Evolutionary conservation across 2,329 filamentous ascomycete genomes (phyloP).

Genomic region (Aspergillus cejpii): DNA sequence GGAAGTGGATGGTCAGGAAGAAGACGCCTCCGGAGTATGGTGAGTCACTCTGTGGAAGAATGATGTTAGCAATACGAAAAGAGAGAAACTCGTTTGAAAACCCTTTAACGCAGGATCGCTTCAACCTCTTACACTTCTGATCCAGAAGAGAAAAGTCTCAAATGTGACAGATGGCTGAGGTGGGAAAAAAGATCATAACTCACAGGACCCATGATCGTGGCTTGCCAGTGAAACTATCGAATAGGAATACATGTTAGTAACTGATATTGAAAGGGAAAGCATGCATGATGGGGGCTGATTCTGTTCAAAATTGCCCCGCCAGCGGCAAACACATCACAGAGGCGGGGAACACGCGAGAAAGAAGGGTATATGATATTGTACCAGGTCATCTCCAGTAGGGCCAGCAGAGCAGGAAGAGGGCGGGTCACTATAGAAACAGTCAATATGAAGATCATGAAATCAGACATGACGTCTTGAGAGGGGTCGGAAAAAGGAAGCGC

Average conservation of each 20-base stretch:
- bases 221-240: conserved; percentile 96
- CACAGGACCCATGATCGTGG: conserved; percentile 99
- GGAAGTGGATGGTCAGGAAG: conserved; percentile 98
- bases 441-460: conserved; percentile 2
- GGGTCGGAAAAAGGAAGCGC: conserved; percentile 3
- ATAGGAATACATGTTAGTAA: conserved; percentile 28
- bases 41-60: conserved; percentile 67
- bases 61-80: conserved; percentile 28
- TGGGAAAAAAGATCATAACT: conserved; percentile 43
- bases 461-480: conserved; percentile 6
- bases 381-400: conserved; percentile 93
- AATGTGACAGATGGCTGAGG: conserved; percentile 7
- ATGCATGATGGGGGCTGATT: too few relatives aligned
- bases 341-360: conserved; percentile 9
- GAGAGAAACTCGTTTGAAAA: not conserved
- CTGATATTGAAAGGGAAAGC: not conserved
- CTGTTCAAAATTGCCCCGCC: conserved; percentile 18
- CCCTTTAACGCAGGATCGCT: too few relatives aligned
- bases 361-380: conserved; percentile 47
- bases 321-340: conserved; percentile 13
- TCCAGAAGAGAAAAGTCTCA: conserved; percentile 1
- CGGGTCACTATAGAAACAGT: conserved; percentile 63
- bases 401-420: conserved; percentile 98
- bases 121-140: too few relatives aligned
- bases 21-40: conserved; percentile 98